Conservation (phyloP, 495 filamentous ascomycete species). For the Geopyxis carbonaria region DNA sequence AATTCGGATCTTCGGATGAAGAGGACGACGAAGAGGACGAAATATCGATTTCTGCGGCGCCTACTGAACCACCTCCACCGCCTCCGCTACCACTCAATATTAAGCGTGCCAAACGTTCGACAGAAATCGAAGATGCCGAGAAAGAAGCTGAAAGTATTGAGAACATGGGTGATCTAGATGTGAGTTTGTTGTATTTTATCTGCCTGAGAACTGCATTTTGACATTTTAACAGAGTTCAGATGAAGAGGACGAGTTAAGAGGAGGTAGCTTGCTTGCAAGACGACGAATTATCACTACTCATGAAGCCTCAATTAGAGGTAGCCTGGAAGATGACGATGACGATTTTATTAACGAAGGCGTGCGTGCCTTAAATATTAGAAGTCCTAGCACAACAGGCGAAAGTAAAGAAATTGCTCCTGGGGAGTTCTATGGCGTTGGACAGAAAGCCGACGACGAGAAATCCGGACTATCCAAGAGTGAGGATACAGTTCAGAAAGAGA, state of each 20-base stretch:
- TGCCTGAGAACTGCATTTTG: not conserved
- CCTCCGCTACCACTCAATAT: conserved; percentile 22
- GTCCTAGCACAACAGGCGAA: conserved; percentile 4
- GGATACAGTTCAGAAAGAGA: not conserved
- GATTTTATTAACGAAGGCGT: conserved; percentile 17
- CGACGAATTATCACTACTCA: conserved; percentile 17
- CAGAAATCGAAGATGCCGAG: conserved; percentile 20
- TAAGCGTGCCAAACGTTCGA: conserved; percentile 3
- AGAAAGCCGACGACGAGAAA: no score
- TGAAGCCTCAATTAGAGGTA: conserved; percentile 18
- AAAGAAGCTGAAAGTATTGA: conserved; percentile 6
- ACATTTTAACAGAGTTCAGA: conserved; percentile 17
- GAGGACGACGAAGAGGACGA: conserved; percentile 19
- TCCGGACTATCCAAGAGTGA: no score
- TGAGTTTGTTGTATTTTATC: conserved; percentile 6
- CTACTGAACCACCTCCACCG: conserved; percentile 20
- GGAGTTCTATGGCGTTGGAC: conserved; percentile 7
- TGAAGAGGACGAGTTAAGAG: conserved; percentile 19
- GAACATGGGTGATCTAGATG: conserved; percentile 20
- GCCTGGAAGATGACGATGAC: conserved; percentile 20
- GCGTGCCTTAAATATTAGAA: conserved; percentile 4
- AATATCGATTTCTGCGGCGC: conserved; percentile 17
- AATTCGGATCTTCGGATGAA: conserved; percentile 22
- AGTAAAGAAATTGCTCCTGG: conserved; percentile 5
- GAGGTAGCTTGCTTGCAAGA: conserved; percentile 8